Conservation (phyloP, 2,329 filamentous ascomycete species). For the Fusarium redolens region DNA sequence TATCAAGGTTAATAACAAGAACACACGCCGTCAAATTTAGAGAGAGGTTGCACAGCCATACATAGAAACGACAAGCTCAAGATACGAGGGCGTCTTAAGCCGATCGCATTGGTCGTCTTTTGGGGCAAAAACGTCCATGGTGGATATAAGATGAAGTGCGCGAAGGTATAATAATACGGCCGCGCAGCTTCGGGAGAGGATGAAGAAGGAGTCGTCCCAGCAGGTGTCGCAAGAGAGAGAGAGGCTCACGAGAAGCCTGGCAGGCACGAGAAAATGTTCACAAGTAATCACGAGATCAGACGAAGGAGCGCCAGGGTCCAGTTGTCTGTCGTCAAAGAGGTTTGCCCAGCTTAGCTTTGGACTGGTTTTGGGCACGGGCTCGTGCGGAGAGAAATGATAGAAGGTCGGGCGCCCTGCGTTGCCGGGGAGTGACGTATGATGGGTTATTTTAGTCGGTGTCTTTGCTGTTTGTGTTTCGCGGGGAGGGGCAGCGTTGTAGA, state of each 20-base stretch:
- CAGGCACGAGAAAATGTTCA: constrained; percentile 23
- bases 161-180: constrained; percentile 1
- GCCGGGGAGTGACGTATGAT: constrained; percentile 43
- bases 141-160: constrained; percentile 4
- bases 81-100: constrained; percentile 63
- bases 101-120: constrained; percentile 57
- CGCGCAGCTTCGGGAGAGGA: constrained; percentile 12
- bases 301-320: constrained; percentile 27
- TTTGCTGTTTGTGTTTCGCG: constrained; percentile 34
- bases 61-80: constrained; percentile 68
- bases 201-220: constrained; percentile 15
- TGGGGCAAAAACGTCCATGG: constrained; percentile 45
- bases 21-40: background rate
- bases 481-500: constrained; percentile 25
- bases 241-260: constrained; percentile 1
- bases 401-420: constrained; percentile 31
- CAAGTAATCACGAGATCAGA: constrained; percentile 41
- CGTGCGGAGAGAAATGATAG: constrained; percentile 24
- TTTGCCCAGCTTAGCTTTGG: constrained; percentile 24
- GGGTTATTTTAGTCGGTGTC: constrained; percentile 31
- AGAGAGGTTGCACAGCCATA: constrained; percentile 47
- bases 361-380: constrained; percentile 25
- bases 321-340: constrained; percentile 24
- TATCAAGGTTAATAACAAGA: constrained; percentile 8
- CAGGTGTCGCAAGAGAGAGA: constrained; percentile 4